These are phyloP conservation scores for Aspergillus viridinutans DNA, from an alignment of 2,329 filamentous ascomycete species.

Conservation along the genomic window DNA sequence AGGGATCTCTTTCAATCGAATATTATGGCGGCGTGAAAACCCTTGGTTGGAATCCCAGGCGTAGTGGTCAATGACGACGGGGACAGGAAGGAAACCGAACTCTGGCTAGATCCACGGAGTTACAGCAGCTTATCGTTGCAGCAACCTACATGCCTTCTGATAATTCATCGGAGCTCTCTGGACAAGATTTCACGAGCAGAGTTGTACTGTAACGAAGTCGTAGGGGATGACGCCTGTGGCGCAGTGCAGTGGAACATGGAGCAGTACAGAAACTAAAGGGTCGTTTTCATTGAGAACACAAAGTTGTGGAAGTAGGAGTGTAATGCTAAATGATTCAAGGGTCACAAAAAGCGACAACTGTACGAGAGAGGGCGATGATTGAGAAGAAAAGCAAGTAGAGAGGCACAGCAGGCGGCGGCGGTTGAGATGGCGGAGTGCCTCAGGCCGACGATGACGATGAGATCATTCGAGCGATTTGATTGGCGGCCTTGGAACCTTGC, in stretches of 20 bases:
- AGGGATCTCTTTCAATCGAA: not conserved
- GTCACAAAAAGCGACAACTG: not conserved
- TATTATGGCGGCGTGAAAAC: not conserved
- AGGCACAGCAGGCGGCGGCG: not conserved
- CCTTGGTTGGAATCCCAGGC: not conserved
- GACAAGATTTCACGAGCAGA: not conserved
- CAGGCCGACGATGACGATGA: not conserved
- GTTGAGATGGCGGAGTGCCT: not conserved
- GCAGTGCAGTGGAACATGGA: conserved; percentile 15
- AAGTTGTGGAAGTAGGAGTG: not conserved
- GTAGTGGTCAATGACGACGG: not conserved
- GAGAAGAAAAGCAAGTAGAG: not conserved
- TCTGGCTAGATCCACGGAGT: conserved; percentile 5
- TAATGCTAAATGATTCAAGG: not conserved
- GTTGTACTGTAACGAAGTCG: not conserved
- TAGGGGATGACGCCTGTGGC: conserved; percentile 11
- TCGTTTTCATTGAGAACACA: conserved; percentile 1
- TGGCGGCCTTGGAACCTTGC: not conserved
- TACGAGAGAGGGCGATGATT: not conserved
- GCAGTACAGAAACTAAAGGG: conserved; percentile 1
- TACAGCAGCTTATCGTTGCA: conserved; percentile 1
- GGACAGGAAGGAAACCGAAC: not conserved
- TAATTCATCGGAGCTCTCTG: conserved; percentile 8
- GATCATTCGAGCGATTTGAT: not conserved
- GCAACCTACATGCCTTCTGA: conserved; percentile 12